Conservation (phyloP, 2,329 filamentous ascomycete genomes). For the Cercospora sesami region DNA sequence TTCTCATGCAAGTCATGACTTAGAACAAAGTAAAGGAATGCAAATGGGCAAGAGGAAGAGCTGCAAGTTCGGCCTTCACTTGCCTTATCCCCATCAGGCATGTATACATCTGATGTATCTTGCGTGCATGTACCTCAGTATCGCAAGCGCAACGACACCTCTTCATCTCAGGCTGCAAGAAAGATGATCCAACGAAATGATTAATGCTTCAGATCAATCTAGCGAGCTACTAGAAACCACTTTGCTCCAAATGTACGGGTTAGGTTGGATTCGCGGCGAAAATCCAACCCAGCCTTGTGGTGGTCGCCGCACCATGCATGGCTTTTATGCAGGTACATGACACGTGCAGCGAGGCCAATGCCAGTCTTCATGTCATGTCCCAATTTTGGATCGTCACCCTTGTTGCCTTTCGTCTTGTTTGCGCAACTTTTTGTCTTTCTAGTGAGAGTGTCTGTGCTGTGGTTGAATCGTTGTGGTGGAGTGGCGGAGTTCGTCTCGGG, state of each 20-base stretch:
- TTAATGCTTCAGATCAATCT: neutral
- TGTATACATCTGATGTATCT: neutral
- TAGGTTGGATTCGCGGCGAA: neutral
- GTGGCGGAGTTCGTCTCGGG: neutral
- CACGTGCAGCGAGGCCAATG: neutral
- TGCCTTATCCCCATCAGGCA: neutral
- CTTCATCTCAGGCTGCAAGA: neutral
- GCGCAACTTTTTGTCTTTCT: neutral
- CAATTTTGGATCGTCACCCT: neutral
- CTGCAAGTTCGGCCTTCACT: neutral
- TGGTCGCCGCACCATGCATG: neutral
- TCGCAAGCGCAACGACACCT: neutral
- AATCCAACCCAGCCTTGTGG: conserved; percentile 12
- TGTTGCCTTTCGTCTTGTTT: neutral
- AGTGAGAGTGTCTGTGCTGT: conserved; percentile 7
- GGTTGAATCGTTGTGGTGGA: conserved; percentile 10
- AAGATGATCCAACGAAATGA: neutral
- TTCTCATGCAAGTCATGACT: neutral
- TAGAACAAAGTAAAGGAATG: too few relatives aligned
- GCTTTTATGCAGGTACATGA: conserved; percentile 3
- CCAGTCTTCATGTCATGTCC: neutral
- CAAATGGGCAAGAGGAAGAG: neutral
- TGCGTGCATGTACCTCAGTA: neutral
- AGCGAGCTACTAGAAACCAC: neutral
- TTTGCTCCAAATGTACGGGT: neutral